Evolutionary conservation across 305 asterid species (phyloP).

Genomic region (Withania somnifera): DNA sequence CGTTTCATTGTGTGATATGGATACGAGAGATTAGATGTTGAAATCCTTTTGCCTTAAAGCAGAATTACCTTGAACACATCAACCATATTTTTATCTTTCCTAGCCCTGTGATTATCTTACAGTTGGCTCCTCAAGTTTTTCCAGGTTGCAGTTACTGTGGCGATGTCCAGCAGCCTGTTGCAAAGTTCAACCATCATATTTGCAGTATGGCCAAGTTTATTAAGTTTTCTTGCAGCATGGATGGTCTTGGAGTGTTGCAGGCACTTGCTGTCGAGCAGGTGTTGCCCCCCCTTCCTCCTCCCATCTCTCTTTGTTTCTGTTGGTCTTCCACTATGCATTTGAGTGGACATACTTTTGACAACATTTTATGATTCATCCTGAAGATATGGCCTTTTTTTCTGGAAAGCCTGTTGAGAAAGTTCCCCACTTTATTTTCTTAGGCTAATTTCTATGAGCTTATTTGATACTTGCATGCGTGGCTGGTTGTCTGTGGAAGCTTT

Average conservation of each 20-base stretch:
- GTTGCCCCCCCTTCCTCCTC: neutral
- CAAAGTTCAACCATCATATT: constrained; percentile 53
- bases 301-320: neutral
- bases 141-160: constrained; percentile 33
- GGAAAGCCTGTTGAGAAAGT: neutral
- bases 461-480: neutral
- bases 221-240: constrained; percentile 56
- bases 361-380: neutral
- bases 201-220: constrained; percentile 53
- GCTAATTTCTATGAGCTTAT: neutral
- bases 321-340: neutral
- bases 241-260: constrained; percentile 67
- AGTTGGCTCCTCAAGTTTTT: neutral
- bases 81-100: neutral
- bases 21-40: constrained; percentile 38
- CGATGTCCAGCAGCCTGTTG: constrained; percentile 33
- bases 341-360: neutral
- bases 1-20: constrained; percentile 79
- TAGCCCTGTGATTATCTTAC: neutral
- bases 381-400: neutral
- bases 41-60: constrained; percentile 11
- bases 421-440: neutral
- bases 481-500: neutral
- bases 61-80: neutral
- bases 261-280: constrained; percentile 69